Evolutionary conservation across 2,329 filamentous ascomycete genomes (phyloP).

Genomic region (Ceratocystis ficicola): DNA sequence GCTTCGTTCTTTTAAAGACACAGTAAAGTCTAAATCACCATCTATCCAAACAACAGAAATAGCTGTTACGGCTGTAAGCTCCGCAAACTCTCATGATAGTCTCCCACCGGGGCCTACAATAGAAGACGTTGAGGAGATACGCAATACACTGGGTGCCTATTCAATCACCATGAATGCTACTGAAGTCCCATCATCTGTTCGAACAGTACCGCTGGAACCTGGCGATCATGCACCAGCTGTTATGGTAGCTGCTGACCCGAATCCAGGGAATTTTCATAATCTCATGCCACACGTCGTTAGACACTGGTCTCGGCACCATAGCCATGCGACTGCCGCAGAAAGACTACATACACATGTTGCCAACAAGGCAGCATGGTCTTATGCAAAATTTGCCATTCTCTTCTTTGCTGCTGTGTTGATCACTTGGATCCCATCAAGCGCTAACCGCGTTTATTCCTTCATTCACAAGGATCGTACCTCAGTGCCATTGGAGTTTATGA

Average conservation of each 20-base stretch:
- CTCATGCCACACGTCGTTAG: conserved; percentile 4
- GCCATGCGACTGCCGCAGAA: conserved; percentile 22
- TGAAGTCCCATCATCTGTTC: conserved; percentile 52
- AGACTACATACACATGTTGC: conserved; percentile 33
- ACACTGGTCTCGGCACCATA: conserved; percentile 16
- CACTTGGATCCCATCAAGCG: conserved; percentile 59
- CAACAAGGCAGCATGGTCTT: conserved; percentile 49
- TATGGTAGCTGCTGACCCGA: conserved; percentile 49
- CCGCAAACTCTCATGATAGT: neutral
- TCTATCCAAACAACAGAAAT: conserved; percentile 45
- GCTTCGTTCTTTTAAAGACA: conserved; percentile 36
- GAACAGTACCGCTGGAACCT: conserved; percentile 49
- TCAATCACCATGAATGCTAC: conserved; percentile 51
- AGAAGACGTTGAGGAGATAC: neutral
- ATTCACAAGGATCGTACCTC: conserved; percentile 38
- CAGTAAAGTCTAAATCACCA: conserved; percentile 33
- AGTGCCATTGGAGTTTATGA: conserved; percentile 49
- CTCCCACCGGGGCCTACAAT: neutral
- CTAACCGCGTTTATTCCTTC: conserved; percentile 58
- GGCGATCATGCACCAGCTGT: conserved; percentile 58
- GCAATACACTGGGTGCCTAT: conserved; percentile 39
- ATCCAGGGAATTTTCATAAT: conserved; percentile 29
- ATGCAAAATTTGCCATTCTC: conserved; percentile 51
- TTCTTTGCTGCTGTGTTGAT: conserved; percentile 54
- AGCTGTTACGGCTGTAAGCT: conserved; percentile 37